A percentile compares a stretch with the other conserved stretches of the same genome.
phyloP scores from a whole-genome alignment of 2,329 filamentous ascomycete species.

The Colletotrichum neosansevieriae region DNA sequence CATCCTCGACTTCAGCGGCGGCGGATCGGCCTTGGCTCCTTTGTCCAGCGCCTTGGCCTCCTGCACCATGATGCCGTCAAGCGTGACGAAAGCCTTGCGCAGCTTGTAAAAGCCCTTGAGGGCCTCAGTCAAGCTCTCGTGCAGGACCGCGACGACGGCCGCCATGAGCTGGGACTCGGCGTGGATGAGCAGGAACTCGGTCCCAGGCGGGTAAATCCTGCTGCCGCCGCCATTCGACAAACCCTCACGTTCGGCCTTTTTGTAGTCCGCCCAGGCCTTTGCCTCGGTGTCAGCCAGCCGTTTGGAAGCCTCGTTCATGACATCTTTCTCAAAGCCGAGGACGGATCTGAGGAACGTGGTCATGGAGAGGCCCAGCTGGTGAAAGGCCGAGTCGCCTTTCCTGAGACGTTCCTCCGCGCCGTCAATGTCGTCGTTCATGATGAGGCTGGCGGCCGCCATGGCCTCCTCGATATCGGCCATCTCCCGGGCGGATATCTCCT shows the following conservation, averaged over 20 bases:
- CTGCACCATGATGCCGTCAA: constrained; percentile 82
- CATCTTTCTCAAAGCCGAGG: constrained; percentile 89
- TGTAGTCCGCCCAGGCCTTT: constrained; percentile 80
- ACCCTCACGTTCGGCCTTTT: constrained; percentile 69
- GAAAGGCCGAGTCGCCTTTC: constrained; percentile 85
- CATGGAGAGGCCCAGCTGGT: constrained; percentile 84
- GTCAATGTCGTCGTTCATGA: constrained; percentile 92
- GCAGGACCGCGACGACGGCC: constrained; percentile 88
- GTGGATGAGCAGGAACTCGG: constrained; percentile 86
- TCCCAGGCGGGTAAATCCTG: constrained; percentile 81
- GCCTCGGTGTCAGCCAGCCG: constrained; percentile 81
- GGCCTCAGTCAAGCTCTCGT: constrained; percentile 91
- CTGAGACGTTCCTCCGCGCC: constrained; percentile 80
- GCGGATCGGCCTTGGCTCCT: constrained; percentile 39
- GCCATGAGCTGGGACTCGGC: constrained; percentile 90
- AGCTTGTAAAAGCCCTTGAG: constrained; percentile 94
- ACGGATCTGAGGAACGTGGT: constrained; percentile 88
- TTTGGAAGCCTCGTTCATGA: constrained; percentile 85
- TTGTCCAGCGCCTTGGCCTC: constrained; percentile 67
- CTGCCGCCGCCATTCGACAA: constrained; percentile 43
- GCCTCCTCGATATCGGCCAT: constrained; percentile 69
- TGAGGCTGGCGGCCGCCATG: constrained; percentile 74
- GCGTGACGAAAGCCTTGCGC: constrained; percentile 85
- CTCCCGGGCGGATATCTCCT: constrained; percentile 61
- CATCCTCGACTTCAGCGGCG: constrained; percentile 31